Evolutionary conservation across 768 basidiomycete species (phyloP).

Genomic region (Phylloporus sp.): DNA sequence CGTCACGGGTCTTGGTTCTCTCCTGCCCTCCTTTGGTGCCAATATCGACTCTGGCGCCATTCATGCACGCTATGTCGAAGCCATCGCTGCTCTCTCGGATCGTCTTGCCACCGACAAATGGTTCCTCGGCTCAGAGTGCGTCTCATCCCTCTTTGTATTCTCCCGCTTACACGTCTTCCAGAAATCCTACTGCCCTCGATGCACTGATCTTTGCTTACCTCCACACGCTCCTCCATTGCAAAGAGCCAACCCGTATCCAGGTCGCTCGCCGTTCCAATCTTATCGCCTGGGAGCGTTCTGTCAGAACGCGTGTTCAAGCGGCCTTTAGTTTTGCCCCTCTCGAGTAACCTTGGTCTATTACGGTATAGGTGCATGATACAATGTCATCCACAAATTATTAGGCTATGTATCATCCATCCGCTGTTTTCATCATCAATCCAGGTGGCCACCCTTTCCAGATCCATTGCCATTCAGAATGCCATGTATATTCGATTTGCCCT

Average conservation of each 20-base stretch:
- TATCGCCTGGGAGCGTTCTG: constrained; percentile 73
- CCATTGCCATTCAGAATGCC: constrained; percentile 14
- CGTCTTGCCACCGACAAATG: constrained; percentile 74
- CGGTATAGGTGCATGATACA: constrained; percentile 12
- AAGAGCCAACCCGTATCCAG: constrained; percentile 48
- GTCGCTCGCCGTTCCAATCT: constrained; percentile 72
- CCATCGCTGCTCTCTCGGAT: constrained; percentile 68
- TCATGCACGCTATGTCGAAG: constrained; percentile 61
- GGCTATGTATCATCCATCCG: neutral
- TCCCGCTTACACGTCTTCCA: constrained; percentile 28
- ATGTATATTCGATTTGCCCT: constrained; percentile 10
- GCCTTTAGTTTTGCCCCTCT: constrained; percentile 38
- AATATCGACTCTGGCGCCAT: constrained; percentile 51
- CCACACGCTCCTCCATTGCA: constrained; percentile 55
- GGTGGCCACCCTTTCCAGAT: constrained; percentile 11
- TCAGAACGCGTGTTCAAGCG: constrained; percentile 53
- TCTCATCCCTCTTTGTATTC: constrained; percentile 1
- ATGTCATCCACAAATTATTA: neutral
- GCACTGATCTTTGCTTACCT: constrained; percentile 82
- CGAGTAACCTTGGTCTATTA: constrained; percentile 15
- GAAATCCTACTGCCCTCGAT: constrained; percentile 75
- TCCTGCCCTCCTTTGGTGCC: constrained; percentile 57
- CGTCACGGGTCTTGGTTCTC: constrained; percentile 61
- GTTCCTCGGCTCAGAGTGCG: constrained; percentile 75
- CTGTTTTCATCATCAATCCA: constrained; percentile 7